phyloP scores from a whole-genome alignment of 257 asterid species.

The Lycium barbarum region DNA sequence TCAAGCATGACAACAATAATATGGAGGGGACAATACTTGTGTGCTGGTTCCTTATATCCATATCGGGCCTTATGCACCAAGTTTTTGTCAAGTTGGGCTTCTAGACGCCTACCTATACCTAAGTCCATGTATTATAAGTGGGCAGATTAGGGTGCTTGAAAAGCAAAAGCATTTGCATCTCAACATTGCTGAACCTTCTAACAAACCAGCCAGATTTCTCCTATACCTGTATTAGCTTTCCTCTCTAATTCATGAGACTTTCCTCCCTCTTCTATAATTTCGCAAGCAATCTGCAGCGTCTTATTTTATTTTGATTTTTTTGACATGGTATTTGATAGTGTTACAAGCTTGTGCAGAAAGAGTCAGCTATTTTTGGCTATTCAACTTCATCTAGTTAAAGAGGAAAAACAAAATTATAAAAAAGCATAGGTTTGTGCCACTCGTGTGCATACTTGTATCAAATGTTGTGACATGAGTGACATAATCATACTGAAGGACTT shows the following conservation, averaged over 20 bases:
- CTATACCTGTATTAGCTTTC: too few relatives aligned
- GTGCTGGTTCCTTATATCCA: not conserved
- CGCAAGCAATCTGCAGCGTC: not conserved
- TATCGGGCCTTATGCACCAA: not conserved
- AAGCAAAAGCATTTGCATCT: not conserved
- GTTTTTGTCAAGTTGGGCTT: not conserved
- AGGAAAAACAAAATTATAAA: not conserved
- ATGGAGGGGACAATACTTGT: not conserved
- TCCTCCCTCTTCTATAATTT: not conserved
- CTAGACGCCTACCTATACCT: not conserved
- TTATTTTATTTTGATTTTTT: too few relatives aligned
- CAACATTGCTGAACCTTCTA: not conserved
- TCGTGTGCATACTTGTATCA: not conserved
- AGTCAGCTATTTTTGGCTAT: not conserved
- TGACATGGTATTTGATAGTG: not conserved
- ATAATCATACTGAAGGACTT: constrained; percentile 11
- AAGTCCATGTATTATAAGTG: too few relatives aligned
- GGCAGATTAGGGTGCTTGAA: not conserved
- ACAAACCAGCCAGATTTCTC: not conserved
- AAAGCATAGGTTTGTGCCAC: not conserved
- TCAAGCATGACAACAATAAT: too few relatives aligned
- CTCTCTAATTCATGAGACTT: not conserved
- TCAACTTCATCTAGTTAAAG: not conserved
- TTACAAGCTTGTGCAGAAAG: not conserved
- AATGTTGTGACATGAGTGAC: not conserved